A percentile compares a stretch with the other conserved stretches of the same genome.
Conservation (phyloP, 2,329 filamentous ascomycete genomes). For the Corniculantispora saksenae region DNA sequence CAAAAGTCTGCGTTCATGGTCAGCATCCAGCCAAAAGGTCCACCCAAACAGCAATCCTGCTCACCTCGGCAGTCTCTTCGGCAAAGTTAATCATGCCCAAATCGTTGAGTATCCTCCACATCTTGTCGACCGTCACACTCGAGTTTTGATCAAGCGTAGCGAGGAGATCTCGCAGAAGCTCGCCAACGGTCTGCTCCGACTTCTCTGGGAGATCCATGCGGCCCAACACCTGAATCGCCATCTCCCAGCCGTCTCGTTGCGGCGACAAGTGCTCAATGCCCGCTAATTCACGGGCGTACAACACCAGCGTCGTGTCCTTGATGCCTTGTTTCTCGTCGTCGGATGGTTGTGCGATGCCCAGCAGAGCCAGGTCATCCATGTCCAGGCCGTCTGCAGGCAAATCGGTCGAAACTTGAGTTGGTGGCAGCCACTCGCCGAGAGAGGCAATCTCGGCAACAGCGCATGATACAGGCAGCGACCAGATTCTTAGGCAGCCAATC, state of each 20-base stretch:
- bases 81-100: slow-evolving; percentile 79
- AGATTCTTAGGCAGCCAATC: slow-evolving; percentile 71
- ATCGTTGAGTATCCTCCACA: slow-evolving; percentile 75
- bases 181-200: slow-evolving; percentile 72
- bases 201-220: slow-evolving; percentile 73
- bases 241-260: slow-evolving; percentile 77
- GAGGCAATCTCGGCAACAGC: slow-evolving; percentile 81
- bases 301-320: slow-evolving; percentile 76
- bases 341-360: slow-evolving; percentile 65
- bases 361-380: slow-evolving; percentile 79
- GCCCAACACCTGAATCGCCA: slow-evolving; percentile 80
- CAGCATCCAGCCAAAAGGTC: slow-evolving; percentile 23
- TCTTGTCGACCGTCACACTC: slow-evolving; percentile 73
- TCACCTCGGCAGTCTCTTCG: slow-evolving; percentile 78
- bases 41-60: slow-evolving; percentile 29
- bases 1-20: slow-evolving; percentile 66
- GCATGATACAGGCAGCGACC: slow-evolving; percentile 78
- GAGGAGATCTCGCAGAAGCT: slow-evolving; percentile 70
- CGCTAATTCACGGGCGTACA: slow-evolving; percentile 72
- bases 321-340: slow-evolving; percentile 63
- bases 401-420: slow-evolving; percentile 39
- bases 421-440: slow-evolving; percentile 79
- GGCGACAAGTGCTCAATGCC: slow-evolving; percentile 52
- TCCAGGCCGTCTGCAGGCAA: slow-evolving; percentile 68
- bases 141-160: slow-evolving; percentile 63